Percentiles rank a stretch among this genome's conserved stretches.
Conservation (phyloP, 2,329 filamentous ascomycete genomes). For the Fusarium gaditjirri region DNA sequence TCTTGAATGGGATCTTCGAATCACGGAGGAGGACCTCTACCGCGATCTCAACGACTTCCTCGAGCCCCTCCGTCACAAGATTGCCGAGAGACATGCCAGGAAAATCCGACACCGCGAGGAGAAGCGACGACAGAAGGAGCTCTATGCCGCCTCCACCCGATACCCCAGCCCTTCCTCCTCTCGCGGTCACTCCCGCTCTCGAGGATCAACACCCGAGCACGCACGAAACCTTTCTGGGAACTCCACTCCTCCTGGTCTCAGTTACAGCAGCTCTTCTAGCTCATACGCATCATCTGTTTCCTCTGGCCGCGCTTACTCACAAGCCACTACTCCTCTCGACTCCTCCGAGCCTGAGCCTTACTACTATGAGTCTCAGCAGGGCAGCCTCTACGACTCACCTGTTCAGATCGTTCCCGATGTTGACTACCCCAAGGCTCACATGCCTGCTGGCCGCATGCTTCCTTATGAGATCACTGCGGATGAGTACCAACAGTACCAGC, state of each 20-base stretch:
- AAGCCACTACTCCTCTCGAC: constrained; percentile 64
- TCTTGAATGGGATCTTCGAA: constrained; percentile 92
- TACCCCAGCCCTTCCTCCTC: constrained; percentile 61
- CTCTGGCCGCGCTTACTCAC: constrained; percentile 60
- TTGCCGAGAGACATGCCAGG: constrained; percentile 62
- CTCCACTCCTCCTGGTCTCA: constrained; percentile 58
- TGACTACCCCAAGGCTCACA: constrained; percentile 51
- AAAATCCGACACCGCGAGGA: constrained; percentile 62
- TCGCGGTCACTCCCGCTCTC: constrained; percentile 56
- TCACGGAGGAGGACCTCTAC: constrained; percentile 87
- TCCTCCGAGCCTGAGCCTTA: constrained; percentile 56
- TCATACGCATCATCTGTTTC: constrained; percentile 61
- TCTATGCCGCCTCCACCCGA: constrained; percentile 49
- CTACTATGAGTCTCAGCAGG: constrained; percentile 50
- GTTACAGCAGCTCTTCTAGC: constrained; percentile 60
- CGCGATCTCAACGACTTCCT: constrained; percentile 89
- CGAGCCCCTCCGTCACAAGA: constrained; percentile 77
- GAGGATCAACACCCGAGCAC: constrained; percentile 55
- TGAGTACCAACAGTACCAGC: constrained; percentile 56
- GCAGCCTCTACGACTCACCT: constrained; percentile 62
- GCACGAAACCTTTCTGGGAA: constrained; percentile 52
- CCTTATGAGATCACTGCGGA: constrained; percentile 67
- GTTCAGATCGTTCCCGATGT: constrained; percentile 57
- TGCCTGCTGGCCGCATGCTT: constrained; percentile 52
- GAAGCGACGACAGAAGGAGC: constrained; percentile 54